Conservation (phyloP, 352 stramenopile genomes). For the Pythium biforme region DNA sequence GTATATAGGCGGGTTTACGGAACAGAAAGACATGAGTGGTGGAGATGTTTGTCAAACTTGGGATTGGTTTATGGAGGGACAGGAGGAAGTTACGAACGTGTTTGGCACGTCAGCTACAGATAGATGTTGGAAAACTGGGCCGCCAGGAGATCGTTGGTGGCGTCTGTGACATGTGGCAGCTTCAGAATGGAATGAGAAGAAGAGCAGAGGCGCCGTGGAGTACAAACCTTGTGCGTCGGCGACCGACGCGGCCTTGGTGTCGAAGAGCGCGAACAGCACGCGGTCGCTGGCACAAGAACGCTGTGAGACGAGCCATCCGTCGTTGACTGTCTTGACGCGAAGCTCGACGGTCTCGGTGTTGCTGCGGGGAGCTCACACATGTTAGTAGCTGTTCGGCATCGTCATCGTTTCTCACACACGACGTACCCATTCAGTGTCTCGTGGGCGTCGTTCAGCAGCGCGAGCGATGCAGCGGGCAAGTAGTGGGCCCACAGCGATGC, state of each 20-base stretch:
- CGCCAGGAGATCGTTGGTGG: conserved; percentile 40
- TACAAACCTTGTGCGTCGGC: conserved; percentile 55
- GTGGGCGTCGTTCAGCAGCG: conserved; percentile 46
- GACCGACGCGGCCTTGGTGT: conserved; percentile 59
- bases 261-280: conserved; percentile 61
- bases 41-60: conserved; percentile 16
- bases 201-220: too few relatives aligned
- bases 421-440: conserved; percentile 34
- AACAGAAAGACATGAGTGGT: too few relatives aligned
- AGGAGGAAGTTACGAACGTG: conserved; percentile 14
- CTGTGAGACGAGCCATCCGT: conserved; percentile 59
- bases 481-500: conserved; percentile 44
- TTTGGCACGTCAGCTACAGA: conserved; percentile 28
- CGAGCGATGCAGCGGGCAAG: conserved; percentile 37
- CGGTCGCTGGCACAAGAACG: conserved; percentile 43
- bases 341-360: conserved; percentile 40
- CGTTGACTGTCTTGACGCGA: conserved; percentile 51
- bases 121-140: conserved; percentile 60
- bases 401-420: too few relatives aligned
- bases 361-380: not conserved
- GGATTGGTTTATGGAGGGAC: conserved; percentile 15
- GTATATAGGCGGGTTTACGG: too few relatives aligned
- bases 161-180: conserved; percentile 35
- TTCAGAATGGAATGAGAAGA: not conserved
- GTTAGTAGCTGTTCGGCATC: not conserved